These are phyloP conservation scores for Gossypium bickii DNA, from an alignment of 345 rosid genomes.

Conservation along the genomic window DNA sequence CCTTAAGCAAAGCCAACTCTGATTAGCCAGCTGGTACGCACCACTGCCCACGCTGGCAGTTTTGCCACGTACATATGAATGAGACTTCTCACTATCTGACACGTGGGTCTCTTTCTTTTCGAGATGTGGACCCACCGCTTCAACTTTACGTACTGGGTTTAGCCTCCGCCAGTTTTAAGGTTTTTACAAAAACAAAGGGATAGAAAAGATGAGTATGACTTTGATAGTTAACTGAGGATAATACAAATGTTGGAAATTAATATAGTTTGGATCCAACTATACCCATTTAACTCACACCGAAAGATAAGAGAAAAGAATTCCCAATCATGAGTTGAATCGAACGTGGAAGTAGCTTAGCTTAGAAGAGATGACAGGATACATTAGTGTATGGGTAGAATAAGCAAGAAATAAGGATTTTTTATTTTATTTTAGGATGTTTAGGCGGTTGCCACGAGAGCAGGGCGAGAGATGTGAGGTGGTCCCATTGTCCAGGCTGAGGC, in stretches of 20 bases:
- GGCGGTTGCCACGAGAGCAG: background rate
- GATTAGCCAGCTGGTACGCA: background rate
- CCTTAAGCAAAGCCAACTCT: background rate
- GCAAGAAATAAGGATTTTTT: too few relatives aligned
- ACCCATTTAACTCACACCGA: too few relatives aligned
- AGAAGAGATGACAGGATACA: background rate
- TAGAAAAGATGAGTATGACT: background rate
- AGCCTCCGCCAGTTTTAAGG: background rate
- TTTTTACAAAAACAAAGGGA: too few relatives aligned
- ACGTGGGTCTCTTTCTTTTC: background rate
- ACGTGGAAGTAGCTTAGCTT: background rate
- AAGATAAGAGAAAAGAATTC: too few relatives aligned
- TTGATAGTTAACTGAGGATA: background rate
- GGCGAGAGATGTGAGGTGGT: background rate
- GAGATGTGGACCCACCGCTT: background rate
- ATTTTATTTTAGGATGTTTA: too few relatives aligned
- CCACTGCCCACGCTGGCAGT: constrained; percentile 1
- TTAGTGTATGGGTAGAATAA: too few relatives aligned
- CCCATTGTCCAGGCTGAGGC: background rate
- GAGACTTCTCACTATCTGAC: background rate
- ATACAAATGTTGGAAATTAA: background rate
- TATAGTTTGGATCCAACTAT: too few relatives aligned
- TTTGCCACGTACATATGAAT: background rate
- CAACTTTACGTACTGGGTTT: background rate
- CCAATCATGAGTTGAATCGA: background rate